These are phyloP conservation scores for Corynascus novoguineensis DNA, from an alignment of 495 filamentous ascomycete species.

Conservation along the genomic window DNA sequence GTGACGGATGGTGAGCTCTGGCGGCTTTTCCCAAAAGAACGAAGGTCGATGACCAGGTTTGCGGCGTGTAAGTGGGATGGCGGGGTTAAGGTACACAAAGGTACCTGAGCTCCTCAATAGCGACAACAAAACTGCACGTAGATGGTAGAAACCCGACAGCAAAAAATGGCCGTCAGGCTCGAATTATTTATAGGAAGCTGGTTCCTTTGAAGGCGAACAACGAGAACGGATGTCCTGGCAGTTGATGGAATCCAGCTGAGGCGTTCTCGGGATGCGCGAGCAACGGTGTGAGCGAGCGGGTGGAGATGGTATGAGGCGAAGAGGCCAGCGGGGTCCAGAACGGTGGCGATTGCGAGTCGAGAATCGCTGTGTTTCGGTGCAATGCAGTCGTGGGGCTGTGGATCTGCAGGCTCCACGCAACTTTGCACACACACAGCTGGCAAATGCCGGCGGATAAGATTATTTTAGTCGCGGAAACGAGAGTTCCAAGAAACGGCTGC, in stretches of 20 bases:
- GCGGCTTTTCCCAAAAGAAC: constrained; percentile 2
- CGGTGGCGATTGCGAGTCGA: constrained; percentile 30
- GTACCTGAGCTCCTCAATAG: constrained; percentile 37
- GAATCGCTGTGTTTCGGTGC: constrained; percentile 22
- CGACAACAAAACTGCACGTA: constrained; percentile 35
- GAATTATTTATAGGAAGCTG: constrained; percentile 24
- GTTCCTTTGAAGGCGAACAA: background rate
- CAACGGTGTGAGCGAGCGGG: no score
- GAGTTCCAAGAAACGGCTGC: background rate
- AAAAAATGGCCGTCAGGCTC: constrained; percentile 22
- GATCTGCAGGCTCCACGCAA: constrained; percentile 15
- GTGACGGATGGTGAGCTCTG: constrained; percentile 2
- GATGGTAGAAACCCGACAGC: constrained; percentile 19
- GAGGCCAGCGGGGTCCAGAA: constrained; percentile 17
- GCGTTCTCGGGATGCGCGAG: background rate
- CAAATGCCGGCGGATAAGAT: constrained; percentile 2
- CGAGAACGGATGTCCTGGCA: background rate
- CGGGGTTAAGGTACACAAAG: constrained; percentile 28
- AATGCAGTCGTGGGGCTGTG: constrained; percentile 6
- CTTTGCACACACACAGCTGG: background rate
- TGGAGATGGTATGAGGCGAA: constrained; percentile 28
- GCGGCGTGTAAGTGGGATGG: background rate
- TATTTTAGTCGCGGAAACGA: background rate
- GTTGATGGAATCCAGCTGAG: constrained; percentile 1
- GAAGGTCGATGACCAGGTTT: background rate